A percentile compares a stretch with the other conserved stretches of the same genome.
Conservation (phyloP, 371 early-diverging fungal genomes). For the Syncephalastrum contaminatum region DNA sequence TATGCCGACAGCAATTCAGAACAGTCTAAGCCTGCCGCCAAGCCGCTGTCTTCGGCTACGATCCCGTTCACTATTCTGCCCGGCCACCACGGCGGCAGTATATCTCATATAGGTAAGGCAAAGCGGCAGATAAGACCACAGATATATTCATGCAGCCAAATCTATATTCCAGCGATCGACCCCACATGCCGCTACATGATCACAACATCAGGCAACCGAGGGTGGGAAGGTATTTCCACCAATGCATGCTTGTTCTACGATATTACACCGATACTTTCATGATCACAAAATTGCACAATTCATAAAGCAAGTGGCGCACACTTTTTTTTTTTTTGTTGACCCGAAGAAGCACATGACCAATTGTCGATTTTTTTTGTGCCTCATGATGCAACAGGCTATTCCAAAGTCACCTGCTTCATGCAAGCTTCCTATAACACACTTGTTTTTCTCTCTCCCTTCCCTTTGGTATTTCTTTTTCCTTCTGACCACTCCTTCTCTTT, state of each 20-base stretch:
- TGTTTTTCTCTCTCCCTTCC: constrained; percentile 2
- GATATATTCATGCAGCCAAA: no score
- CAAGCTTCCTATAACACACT: neutral
- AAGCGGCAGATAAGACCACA: neutral
- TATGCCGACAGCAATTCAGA: constrained; percentile 19
- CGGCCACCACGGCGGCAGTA: constrained; percentile 67
- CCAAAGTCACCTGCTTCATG: constrained; percentile 16
- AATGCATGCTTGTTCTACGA: constrained; percentile 85
- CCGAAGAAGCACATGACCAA: constrained; percentile 5
- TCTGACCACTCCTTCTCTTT: constrained; percentile 13
- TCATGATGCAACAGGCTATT: constrained; percentile 6
- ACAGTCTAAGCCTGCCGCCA: constrained; percentile 14
- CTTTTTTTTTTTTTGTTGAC: no score
- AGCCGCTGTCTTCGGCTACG: constrained; percentile 17
- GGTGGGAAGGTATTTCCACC: constrained; percentile 88
- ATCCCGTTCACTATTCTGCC: constrained; percentile 50
- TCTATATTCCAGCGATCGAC: constrained; percentile 56
- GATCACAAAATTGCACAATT: constrained; percentile 11
- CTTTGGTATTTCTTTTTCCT: constrained; percentile 6
- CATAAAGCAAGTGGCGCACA: no score
- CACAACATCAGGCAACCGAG: constrained; percentile 87
- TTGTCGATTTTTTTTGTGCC: neutral
- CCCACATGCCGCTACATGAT: constrained; percentile 77
- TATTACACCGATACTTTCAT: constrained; percentile 37
- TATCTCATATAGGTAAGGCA: constrained; percentile 74